These are phyloP conservation scores for Tephrocybe sp. DNA, from an alignment of 768 basidiomycete genomes.

Conservation along the genomic window DNA sequence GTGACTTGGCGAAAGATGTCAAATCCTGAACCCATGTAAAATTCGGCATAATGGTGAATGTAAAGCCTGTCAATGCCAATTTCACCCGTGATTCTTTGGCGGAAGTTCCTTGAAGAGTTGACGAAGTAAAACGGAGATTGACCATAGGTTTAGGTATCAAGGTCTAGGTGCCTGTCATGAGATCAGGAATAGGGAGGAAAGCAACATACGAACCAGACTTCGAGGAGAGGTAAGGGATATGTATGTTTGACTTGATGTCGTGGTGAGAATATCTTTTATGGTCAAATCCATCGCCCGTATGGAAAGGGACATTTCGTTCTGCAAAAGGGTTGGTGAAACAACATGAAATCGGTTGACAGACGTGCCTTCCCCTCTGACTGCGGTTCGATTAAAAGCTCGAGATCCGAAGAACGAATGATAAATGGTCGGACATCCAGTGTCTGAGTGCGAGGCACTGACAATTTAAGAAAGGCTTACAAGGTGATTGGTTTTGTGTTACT, in stretches of 20 bases:
- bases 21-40: slow-evolving; percentile 63
- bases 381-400: slow-evolving; percentile 61
- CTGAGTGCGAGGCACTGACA: slow-evolving; percentile 48
- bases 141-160: slow-evolving; percentile 47
- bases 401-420: slow-evolving; percentile 56
- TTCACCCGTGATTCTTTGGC: slow-evolving; percentile 80
- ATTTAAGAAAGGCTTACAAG: slow-evolving; percentile 33
- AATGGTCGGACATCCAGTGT: slow-evolving; percentile 39
- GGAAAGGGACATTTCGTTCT: slow-evolving; percentile 73
- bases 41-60: slow-evolving; percentile 60
- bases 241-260: slow-evolving; percentile 36
- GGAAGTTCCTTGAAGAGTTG: slow-evolving; percentile 52
- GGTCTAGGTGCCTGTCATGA: slow-evolving; percentile 29
- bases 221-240: slow-evolving; percentile 55
- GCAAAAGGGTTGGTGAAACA: slow-evolving; percentile 6
- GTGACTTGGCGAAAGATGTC: slow-evolving; percentile 66
- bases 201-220: slow-evolving; percentile 45
- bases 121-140: slow-evolving; percentile 66
- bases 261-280: slow-evolving; percentile 43
- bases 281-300: slow-evolving; percentile 60
- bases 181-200: background rate
- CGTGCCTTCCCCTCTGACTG: slow-evolving; percentile 71
- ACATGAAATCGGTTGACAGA: background rate
- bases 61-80: slow-evolving; percentile 61
- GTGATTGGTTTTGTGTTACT: too few relatives aligned